A percentile compares a stretch with the other conserved stretches of the same genome.
Conservation (phyloP, 768 basidiomycete genomes). For the Xanthoconium stramineum region DNA sequence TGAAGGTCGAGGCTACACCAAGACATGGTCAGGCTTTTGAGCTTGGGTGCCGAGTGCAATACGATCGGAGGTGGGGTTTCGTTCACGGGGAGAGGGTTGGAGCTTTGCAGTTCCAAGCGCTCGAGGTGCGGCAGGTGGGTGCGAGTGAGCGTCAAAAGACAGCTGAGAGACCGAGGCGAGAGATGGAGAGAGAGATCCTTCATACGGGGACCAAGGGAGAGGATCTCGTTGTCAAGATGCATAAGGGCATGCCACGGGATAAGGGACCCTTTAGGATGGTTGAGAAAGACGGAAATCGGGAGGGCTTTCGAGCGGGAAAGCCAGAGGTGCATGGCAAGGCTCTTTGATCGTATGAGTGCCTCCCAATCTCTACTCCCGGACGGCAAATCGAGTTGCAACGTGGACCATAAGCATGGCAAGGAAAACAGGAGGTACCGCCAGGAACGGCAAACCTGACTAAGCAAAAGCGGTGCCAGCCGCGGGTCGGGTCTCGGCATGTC, state of each 20-base stretch:
- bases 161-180: slow-evolving; percentile 23
- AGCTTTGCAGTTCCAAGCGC: slow-evolving; percentile 27
- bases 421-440: slow-evolving; percentile 30
- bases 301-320: slow-evolving; percentile 29
- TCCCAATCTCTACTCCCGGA: slow-evolving; percentile 21
- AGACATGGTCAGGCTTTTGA: slow-evolving; percentile 26
- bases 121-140: slow-evolving; percentile 20
- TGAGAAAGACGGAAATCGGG: slow-evolving; percentile 24
- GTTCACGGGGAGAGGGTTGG: slow-evolving; percentile 21
- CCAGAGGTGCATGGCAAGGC: slow-evolving; percentile 29
- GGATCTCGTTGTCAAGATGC: slow-evolving; percentile 29
- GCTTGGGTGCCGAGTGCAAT: slow-evolving; percentile 26
- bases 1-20: slow-evolving; percentile 29
- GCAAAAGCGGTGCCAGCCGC: slow-evolving; percentile 20
- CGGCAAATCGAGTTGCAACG: slow-evolving; percentile 24
- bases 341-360: slow-evolving; percentile 23
- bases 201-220: slow-evolving; percentile 22
- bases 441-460: slow-evolving; percentile 30
- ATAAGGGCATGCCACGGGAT: slow-evolving; percentile 28
- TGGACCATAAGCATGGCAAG: slow-evolving; percentile 25
- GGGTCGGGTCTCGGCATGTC: slow-evolving; percentile 15
- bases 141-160: slow-evolving; percentile 28
- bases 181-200: slow-evolving; percentile 20
- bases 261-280: slow-evolving; percentile 20
- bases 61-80: slow-evolving; percentile 26